Conservation (phyloP, 202 grass and related monocot genomes). For the Hordeum pubiflorum region DNA sequence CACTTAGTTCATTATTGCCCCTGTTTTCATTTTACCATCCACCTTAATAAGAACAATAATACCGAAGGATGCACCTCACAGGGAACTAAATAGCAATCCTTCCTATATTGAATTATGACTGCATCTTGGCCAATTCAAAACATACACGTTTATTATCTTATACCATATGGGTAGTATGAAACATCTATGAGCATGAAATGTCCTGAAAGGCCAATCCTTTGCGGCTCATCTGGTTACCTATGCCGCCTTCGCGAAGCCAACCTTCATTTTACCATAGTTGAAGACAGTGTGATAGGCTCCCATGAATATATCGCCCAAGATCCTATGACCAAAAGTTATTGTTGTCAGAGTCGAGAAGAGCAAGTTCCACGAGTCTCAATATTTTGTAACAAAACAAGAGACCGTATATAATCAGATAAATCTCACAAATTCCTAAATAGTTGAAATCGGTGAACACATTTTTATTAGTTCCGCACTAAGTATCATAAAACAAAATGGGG, state of each 20-base stretch:
- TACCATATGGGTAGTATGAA: constrained; percentile 12
- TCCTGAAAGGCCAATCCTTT: not conserved
- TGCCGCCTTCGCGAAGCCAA: constrained; percentile 71
- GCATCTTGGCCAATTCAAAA: not conserved
- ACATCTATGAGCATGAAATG: not conserved
- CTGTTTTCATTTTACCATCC: too few relatives aligned
- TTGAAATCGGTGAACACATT: too few relatives aligned
- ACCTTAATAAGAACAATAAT: not conserved
- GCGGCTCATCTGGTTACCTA: constrained; percentile 10
- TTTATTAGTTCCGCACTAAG: too few relatives aligned
- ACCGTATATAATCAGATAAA: not conserved
- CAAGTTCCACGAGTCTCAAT: not conserved
- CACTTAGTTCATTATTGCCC: not conserved
- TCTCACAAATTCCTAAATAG: not conserved
- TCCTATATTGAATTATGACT: not conserved
- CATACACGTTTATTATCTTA: not conserved
- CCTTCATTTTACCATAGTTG: constrained; percentile 70
- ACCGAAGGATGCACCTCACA: not conserved
- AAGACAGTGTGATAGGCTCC: constrained; percentile 89
- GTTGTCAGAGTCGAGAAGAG: not conserved
- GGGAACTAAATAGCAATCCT: not conserved
- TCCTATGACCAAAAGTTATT: constrained; percentile 31
- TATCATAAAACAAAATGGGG: too few relatives aligned
- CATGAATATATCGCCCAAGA: constrained; percentile 88
- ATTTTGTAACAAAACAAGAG: not conserved